Evolutionary conservation across 2,329 filamentous ascomycete species (phyloP), one percentile per base, ranked within the genome.

Genomic region (Xylariaceae sp.): DNA sequence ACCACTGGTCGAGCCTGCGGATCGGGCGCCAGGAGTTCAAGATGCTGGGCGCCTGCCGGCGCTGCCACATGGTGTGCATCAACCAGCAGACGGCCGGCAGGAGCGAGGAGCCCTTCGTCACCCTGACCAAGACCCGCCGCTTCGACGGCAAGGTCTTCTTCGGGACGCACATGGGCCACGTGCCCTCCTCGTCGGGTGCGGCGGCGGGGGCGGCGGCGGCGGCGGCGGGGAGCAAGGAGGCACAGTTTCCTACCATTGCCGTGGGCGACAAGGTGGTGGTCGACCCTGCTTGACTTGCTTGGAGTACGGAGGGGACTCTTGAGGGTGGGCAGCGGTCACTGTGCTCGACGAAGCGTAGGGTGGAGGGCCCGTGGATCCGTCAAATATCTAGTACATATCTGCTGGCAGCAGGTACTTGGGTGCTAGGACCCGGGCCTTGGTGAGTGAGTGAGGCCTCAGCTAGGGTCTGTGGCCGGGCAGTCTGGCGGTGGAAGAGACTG

Each of bases 51-150:
- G 75, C 83, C 3, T 98, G 92, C 51, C 75, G 87, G 39, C 69
- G 92, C 38, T 98, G 92, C 49, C 88, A 94, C 56, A 96, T 98
- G 89, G 82, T 98, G 8, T 95, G 90, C 54, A 77, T 96, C 29
- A 80, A 98, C 51, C 92, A 95, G 56, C 67, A 77, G 29, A 94
- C 82, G 10, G 88, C 79, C 0, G 70, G 77, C 42, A 83, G 78
- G 55, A 77, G 79, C 43, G 77, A 87, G 42, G 92, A 96, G 57
- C 92, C 92, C 0, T 94, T 92, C 52, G 75, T 83, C 3, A 95
- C 88, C 1, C 63, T 98, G 38, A 81, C 84, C 2, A 94, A 93
- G 65, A 94, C 86, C 9, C 75, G 92, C 46, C 75, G 85, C 36
- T 78, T 86, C 43, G 78, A 84, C 32, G 86, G 88, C 2, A 88